A percentile compares a stretch with the other conserved stretches of the same genome.
These are phyloP conservation scores for Gracilaria caudata DNA, from an alignment of 23 red algal genomes.

Conservation along the genomic window DNA sequence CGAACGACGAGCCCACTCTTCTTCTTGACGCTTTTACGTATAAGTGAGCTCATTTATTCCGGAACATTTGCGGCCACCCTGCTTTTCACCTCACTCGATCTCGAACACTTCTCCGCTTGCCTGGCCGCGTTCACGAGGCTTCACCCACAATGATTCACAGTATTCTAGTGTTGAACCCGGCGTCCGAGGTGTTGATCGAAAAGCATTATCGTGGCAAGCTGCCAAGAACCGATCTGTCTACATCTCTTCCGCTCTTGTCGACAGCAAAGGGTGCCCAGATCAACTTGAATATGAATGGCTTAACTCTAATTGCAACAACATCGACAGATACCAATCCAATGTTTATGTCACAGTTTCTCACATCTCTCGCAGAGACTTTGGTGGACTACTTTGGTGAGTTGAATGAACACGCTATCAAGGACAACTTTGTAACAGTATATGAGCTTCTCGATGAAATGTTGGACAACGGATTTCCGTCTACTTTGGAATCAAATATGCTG, in stretches of 20 bases:
- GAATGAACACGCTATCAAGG: constrained; percentile 93
- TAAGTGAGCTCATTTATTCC: neutral
- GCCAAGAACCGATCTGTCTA: constrained; percentile 61
- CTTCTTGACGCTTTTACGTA: no score
- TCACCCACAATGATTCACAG: constrained; percentile 65
- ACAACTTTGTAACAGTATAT: constrained; percentile 96
- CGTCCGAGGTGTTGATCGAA: constrained; percentile 91
- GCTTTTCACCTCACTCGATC: neutral
- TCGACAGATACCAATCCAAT: constrained; percentile 56
- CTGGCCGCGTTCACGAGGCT: neutral
- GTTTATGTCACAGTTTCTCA: constrained; percentile 75
- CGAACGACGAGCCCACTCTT: neutral
- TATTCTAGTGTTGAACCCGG: constrained; percentile 74
- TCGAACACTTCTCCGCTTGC: neutral
- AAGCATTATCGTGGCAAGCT: constrained; percentile 83
- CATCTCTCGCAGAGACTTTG: constrained; percentile 62
- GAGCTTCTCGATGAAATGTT: constrained; percentile 96
- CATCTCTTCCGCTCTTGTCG: constrained; percentile 59
- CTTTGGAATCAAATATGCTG: constrained; percentile 73
- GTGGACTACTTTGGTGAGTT: constrained; percentile 90
- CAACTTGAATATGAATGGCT: constrained; percentile 72
- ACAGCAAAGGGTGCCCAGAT: constrained; percentile 68
- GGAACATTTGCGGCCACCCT: neutral
- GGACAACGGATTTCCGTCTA: constrained; percentile 83
- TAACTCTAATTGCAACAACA: constrained; percentile 78